A percentile compares a stretch with the other conserved stretches of the same genome.
These are phyloP conservation scores for Sphaerosporella brunnea DNA, from an alignment of 495 filamentous ascomycete species.

Conservation along the genomic window DNA sequence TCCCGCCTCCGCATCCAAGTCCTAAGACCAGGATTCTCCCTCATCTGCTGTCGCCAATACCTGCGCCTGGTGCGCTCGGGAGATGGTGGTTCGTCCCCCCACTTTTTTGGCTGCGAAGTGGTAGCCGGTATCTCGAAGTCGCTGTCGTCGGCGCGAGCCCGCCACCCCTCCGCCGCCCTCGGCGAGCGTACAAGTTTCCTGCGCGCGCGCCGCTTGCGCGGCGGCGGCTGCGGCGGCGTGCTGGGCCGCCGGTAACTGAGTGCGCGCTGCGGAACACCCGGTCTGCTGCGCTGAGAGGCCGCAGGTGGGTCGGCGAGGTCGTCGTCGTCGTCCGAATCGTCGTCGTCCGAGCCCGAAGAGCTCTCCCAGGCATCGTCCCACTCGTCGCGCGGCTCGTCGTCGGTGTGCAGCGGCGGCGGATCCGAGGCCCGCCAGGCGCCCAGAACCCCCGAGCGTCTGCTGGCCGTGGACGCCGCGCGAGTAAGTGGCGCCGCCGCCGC, in stretches of 20 bases:
- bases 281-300: background rate
- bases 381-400: background rate
- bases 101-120: background rate
- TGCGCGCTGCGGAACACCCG: background rate
- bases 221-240: background rate
- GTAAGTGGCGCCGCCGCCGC: no score
- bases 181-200: background rate
- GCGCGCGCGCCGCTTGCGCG: background rate
- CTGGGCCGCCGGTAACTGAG: background rate
- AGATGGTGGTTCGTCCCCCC: background rate
- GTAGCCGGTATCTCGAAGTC: conserved; percentile 2
- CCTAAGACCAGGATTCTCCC: conserved; percentile 37
- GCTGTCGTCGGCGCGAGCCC: background rate
- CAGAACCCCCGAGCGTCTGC: conserved; percentile 2
- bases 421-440: conserved; percentile 1
- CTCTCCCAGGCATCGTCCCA: conserved; percentile 1
- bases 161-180: background rate
- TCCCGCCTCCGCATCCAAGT: conserved; percentile 59
- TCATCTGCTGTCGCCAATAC: background rate
- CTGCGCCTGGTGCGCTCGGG: background rate
- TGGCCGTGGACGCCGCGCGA: background rate
- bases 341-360: background rate
- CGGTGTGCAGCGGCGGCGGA: background rate
- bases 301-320: background rate
- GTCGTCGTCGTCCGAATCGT: conserved; percentile 1